phyloP scores from a whole-genome alignment of 495 filamentous ascomycete species.

The Astrothelium macrocarpum region DNA sequence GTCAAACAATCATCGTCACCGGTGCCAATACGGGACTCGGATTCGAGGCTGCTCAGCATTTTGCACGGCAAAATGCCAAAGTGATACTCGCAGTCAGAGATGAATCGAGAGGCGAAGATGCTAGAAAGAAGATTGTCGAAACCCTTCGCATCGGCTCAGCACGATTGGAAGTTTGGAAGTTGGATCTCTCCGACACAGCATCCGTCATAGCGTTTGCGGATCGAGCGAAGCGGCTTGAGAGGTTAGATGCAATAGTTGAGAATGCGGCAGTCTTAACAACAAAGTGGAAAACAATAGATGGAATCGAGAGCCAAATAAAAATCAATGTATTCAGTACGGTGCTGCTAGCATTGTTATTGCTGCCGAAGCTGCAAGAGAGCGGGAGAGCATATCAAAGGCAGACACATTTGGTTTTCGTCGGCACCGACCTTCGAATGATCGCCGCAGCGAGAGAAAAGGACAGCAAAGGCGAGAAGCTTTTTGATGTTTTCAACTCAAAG shows the following conservation, averaged over 20 bases:
- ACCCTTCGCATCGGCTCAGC: not conserved
- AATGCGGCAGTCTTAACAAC: slow-evolving; percentile 13
- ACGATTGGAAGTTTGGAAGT: slow-evolving; percentile 43
- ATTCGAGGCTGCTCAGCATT: slow-evolving; percentile 1
- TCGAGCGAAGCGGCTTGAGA: slow-evolving; percentile 32
- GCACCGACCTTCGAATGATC: not conserved
- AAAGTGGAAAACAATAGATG: slow-evolving; percentile 23
- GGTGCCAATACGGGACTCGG: slow-evolving; percentile 7
- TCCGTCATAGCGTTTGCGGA: slow-evolving; percentile 40
- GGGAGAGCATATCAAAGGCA: slow-evolving; percentile 12
- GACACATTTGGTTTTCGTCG: slow-evolving; percentile 15
- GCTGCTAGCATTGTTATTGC: slow-evolving; percentile 32
- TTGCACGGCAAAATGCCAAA: slow-evolving; percentile 7
- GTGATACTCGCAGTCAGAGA: slow-evolving; percentile 23
- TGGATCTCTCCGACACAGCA: slow-evolving; percentile 44
- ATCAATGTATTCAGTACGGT: slow-evolving; percentile 41
- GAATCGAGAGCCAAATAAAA: slow-evolving; percentile 35
- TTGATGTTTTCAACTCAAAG: slow-evolving; percentile 9
- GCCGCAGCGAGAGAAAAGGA: not conserved
- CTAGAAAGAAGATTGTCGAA: slow-evolving; percentile 8
- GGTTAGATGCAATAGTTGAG: slow-evolving; percentile 30
- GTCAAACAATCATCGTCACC: slow-evolving; percentile 8
- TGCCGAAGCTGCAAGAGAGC: slow-evolving; percentile 29
- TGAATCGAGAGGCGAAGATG: slow-evolving; percentile 17
- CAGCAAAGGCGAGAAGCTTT: not conserved